Base-by-base conservation (phyloP, 306 rosid species). In the Vigna mungo region DNA sequence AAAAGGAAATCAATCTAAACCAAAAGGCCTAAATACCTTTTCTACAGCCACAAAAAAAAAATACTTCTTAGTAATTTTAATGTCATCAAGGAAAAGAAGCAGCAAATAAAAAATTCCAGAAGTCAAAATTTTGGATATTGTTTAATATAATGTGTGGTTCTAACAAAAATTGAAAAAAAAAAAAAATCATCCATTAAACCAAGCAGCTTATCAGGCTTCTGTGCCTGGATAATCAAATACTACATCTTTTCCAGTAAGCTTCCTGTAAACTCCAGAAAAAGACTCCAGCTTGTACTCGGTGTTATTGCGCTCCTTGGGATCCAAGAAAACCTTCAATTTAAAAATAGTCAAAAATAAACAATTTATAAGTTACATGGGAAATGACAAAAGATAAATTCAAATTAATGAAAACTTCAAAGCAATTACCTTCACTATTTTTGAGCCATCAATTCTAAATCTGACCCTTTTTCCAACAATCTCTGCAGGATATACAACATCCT, bases 391-490 rank as follows among this genome's bases (percentile, higher is more conserved):
- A 8, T 5, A 63, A 14, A 18, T 49, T 25, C n/a, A 25, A 17
- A 18, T 14, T 54, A 51, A 52, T 17, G 14, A 20, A 36, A 76
- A 46, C 30, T 51, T 16, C 32, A 34, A 65, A 16, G 14, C 44
- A 20, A 9, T 65, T 77, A 90, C 96, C 93, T 87, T 91, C 34
- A 82, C 87, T 59, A 89, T 79, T 82, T 91, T 91, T 54, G 93
- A 89, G 4, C 96, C 96, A 80, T 88, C 93, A 71, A 88, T 27
- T 30, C 93, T 78, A 61, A 82, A 91, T 82, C 96, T 84, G 66
- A 64, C 56, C 4, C 93, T 88, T 60, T 89, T 91, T 52, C 96
- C 96, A 48, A 89, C 91, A 86, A 89, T 89, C 88, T 91, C 92
- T 27, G 91, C 96, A 70, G 96, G 94, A 64, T 79, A 66, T n/a